These are phyloP conservation scores for Neurospora sp. DNA, from an alignment of 495 filamentous ascomycete species.

Conservation along the genomic window DNA sequence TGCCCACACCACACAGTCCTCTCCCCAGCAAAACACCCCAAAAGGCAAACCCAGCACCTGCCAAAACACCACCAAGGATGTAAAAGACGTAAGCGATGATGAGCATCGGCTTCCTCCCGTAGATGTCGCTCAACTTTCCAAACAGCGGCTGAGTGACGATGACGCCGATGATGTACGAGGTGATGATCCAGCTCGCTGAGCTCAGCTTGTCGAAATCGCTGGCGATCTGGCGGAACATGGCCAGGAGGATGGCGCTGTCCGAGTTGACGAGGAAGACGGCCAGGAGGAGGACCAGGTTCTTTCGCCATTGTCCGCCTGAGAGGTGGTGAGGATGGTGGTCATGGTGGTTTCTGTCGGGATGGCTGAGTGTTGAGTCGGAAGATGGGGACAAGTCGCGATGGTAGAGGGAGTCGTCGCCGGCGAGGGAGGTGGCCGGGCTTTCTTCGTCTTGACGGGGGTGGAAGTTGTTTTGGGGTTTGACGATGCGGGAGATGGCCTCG, in stretches of 20 bases:
- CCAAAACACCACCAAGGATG: conserved; percentile 2
- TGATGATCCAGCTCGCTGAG: conserved; percentile 12
- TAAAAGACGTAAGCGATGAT: conserved; percentile 2
- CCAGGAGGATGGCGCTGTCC: conserved; percentile 10
- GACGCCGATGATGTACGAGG: conserved; percentile 7
- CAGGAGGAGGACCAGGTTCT: conserved; percentile 9
- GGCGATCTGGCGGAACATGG: conserved; percentile 12
- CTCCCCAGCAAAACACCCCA: conserved; percentile 6
- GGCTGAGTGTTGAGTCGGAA: neutral
- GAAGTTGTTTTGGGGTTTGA: neutral
- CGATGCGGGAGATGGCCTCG: neutral
- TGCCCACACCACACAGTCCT: conserved; percentile 6
- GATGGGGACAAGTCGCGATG: neutral
- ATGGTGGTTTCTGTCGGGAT: neutral
- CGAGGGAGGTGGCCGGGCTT: neutral
- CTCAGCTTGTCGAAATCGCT: conserved; percentile 8
- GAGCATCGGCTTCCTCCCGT: conserved; percentile 11
- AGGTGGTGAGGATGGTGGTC: neutral
- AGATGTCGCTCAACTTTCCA: conserved; percentile 11
- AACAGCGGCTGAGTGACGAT: conserved; percentile 9
- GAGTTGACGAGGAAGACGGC: conserved; percentile 14
- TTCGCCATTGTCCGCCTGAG: conserved; percentile 4
- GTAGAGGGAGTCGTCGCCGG: neutral
- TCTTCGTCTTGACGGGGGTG: neutral
- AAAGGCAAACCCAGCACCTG: conserved; percentile 6